A percentile compares a stretch with the other conserved stretches of the same genome.
Conservation (phyloP, 2,329 filamentous ascomycete species). For the Stemphylium beticola region DNA sequence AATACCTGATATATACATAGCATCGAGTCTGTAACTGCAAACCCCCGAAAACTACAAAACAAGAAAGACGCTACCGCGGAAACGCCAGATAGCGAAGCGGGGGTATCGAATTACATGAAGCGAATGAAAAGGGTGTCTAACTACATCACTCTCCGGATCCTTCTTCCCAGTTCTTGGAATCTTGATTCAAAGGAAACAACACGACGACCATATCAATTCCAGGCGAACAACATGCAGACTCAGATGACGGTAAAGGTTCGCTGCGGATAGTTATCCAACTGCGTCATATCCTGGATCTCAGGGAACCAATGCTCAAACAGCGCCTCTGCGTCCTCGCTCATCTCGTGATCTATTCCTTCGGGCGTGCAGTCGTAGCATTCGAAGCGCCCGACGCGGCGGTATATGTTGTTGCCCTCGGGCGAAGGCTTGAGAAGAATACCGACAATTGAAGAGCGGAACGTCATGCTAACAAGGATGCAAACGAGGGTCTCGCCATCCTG, state of each 20-base stretch:
- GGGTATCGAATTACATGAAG: neutral
- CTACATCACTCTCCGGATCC: too few species aligned
- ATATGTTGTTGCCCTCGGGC: constrained; percentile 22
- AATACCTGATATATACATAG: too few species aligned
- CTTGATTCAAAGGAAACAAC: too few species aligned
- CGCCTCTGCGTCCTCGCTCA: constrained; percentile 45
- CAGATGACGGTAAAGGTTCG: constrained; percentile 40
- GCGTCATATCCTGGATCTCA: constrained; percentile 45
- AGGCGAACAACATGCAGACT: neutral
- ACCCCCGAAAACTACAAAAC: neutral
- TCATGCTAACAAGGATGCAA: constrained; percentile 46
- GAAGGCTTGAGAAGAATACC: constrained; percentile 40
- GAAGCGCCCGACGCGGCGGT: constrained; percentile 44
- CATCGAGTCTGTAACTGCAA: too few species aligned
- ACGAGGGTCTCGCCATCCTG: constrained; percentile 39
- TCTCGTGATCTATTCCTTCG: constrained; percentile 34
- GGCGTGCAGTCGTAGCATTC: constrained; percentile 46
- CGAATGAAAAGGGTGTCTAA: neutral
- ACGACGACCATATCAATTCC: too few species aligned
- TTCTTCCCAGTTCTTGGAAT: too few species aligned
- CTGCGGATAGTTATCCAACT: constrained; percentile 40
- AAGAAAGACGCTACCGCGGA: neutral
- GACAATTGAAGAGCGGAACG: constrained; percentile 44
- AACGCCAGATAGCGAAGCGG: neutral
- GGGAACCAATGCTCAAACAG: constrained; percentile 47